Evolutionary conservation across 148 eudicot species (phyloP).

Genomic region (Rhododendron williamsianum): DNA sequence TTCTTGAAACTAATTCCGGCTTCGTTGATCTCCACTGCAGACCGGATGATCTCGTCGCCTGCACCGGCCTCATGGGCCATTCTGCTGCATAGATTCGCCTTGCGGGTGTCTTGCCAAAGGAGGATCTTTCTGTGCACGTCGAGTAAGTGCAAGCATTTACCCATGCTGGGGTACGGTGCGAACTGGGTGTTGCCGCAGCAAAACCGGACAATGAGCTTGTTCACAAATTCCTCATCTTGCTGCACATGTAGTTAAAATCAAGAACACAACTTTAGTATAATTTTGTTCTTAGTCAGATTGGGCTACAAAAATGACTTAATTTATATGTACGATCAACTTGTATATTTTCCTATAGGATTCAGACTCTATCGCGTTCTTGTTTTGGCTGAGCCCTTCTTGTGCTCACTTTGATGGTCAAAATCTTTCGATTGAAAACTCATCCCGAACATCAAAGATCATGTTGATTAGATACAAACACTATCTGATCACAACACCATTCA

Average conservation of each 20-base stretch:
- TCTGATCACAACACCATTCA: too few species aligned
- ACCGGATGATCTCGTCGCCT: slow-evolving; percentile 26
- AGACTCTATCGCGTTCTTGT: not conserved
- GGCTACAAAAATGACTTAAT: not conserved
- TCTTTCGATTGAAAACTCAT: too few species aligned
- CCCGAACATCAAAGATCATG: not conserved
- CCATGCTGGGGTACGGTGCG: not conserved
- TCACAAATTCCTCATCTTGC: slow-evolving; percentile 18
- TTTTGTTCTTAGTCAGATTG: too few species aligned
- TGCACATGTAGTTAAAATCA: not conserved
- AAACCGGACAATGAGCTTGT: slow-evolving; percentile 24
- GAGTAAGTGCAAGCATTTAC: slow-evolving; percentile 23
- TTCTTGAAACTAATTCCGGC: slow-evolving; percentile 33
- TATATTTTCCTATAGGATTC: too few species aligned
- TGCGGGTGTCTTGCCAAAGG: slow-evolving; percentile 7
- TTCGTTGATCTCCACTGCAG: slow-evolving; percentile 35
- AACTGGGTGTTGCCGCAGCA: not conserved
- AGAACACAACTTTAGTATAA: not conserved
- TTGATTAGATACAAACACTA: too few species aligned
- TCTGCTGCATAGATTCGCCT: not conserved
- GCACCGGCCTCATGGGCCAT: not conserved
- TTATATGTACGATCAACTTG: too few species aligned
- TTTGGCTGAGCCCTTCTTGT: not conserved
- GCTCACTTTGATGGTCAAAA: not conserved
- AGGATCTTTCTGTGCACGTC: slow-evolving; percentile 28